phyloP scores from a whole-genome alignment of 805 yeast genomes.

The Metschnikowia picachoensis region DNA sequence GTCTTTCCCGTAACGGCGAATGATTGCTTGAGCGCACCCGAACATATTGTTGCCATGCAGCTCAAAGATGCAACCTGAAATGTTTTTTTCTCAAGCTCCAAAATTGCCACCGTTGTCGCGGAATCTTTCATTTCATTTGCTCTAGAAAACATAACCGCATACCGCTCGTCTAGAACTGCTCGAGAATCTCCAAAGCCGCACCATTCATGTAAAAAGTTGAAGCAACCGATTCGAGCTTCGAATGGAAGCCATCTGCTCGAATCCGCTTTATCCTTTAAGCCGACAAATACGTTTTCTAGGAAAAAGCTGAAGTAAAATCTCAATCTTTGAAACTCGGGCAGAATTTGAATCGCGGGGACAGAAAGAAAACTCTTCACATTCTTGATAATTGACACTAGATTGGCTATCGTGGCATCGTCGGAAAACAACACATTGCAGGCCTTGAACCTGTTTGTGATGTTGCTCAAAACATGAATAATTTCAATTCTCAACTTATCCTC shows the following conservation, averaged over 20 bases:
- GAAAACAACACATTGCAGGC: constrained; percentile 46
- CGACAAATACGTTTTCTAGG: constrained; percentile 67
- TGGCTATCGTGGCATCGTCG: constrained; percentile 68
- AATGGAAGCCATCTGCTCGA: constrained; percentile 68
- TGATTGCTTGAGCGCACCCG: constrained; percentile 61
- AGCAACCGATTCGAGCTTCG: constrained; percentile 78
- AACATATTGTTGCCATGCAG: constrained; percentile 78
- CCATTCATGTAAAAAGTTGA: constrained; percentile 86
- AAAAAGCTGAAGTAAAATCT: constrained; percentile 83
- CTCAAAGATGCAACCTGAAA: constrained; percentile 70
- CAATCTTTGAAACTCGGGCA: constrained; percentile 69
- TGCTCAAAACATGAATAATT: constrained; percentile 66
- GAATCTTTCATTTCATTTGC: constrained; percentile 37
- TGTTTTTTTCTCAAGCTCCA: constrained; percentile 74
- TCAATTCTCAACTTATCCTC: constrained; percentile 63
- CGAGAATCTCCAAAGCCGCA: constrained; percentile 80
- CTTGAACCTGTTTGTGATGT: constrained; percentile 60
- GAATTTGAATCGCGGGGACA: constrained; percentile 52
- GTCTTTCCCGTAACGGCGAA: constrained; percentile 44
- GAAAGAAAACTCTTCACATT: constrained; percentile 60
- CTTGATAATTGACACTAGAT: constrained; percentile 58
- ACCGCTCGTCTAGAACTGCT: constrained; percentile 60
- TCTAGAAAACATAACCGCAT: constrained; percentile 49
- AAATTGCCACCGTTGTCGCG: constrained; percentile 60
- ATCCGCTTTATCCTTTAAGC: constrained; percentile 41